Percentiles rank a stretch among this genome's conserved stretches.
Conservation (phyloP, 2,329 filamentous ascomycete genomes). For the Penicillium verrucosum region DNA sequence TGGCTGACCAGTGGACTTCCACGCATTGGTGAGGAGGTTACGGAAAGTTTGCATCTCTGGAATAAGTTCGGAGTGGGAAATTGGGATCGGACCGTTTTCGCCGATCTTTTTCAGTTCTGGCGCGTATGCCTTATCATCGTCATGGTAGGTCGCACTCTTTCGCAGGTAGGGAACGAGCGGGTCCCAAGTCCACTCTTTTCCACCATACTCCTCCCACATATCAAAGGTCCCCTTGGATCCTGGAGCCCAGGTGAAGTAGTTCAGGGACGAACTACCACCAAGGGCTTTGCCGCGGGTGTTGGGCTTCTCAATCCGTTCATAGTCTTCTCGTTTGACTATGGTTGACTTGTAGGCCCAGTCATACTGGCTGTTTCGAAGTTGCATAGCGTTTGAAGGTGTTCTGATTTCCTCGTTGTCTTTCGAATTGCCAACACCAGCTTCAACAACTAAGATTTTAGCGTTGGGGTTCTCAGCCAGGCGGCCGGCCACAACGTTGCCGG, state of each 20-base stretch:
- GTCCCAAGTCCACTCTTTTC: conserved; percentile 56
- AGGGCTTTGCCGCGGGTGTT: conserved; percentile 61
- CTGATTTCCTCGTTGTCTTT: conserved; percentile 52
- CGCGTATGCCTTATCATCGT: conserved; percentile 49
- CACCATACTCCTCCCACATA: conserved; percentile 47
- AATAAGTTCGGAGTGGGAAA: conserved; percentile 55
- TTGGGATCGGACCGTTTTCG: conserved; percentile 50
- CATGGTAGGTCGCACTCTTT: conserved; percentile 58
- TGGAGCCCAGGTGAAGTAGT: conserved; percentile 64
- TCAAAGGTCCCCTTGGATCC: conserved; percentile 58
- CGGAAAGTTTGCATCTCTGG: conserved; percentile 53
- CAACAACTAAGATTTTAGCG: conserved; percentile 40
- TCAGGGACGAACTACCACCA: conserved; percentile 57
- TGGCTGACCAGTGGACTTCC: conserved; percentile 52
- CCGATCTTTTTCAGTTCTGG: conserved; percentile 53
- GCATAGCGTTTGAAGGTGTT: conserved; percentile 56
- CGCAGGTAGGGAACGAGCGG: conserved; percentile 50
- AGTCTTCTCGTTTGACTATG: conserved; percentile 55
- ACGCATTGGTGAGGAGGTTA: conserved; percentile 47
- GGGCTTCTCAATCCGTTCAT: conserved; percentile 60
- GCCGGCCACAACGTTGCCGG: conserved; percentile 45
- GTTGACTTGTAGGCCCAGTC: conserved; percentile 63
- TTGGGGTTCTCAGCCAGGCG: conserved; percentile 52
- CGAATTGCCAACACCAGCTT: conserved; percentile 45
- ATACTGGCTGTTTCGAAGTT: conserved; percentile 55